Evolutionary conservation across 164 flowering plant species (phyloP), one percentile per base, ranked within the genome.

Genomic region (Vitis amurensis): DNA sequence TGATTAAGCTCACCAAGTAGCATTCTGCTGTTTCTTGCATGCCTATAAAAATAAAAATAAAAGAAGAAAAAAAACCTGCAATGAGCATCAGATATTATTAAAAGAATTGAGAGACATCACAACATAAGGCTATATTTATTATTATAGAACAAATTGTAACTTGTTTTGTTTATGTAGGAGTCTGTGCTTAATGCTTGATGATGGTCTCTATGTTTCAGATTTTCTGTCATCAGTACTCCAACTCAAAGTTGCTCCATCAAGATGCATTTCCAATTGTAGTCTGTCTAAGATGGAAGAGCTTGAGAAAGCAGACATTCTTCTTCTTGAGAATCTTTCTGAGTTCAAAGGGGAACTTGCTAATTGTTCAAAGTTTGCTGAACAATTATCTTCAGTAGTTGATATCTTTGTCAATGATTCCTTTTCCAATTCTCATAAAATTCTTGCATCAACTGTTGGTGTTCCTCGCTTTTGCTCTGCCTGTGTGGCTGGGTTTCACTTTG

Each of bases 341-440:
- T 81, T 75, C 55, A 86, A 77, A 74, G 88, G 79, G 78, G 97
- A 93, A 75, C 71, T 76, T 68, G 86, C 93, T 19, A 91, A 93
- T 77, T 84, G 80, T 79, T 69, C 78, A 61, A 71, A 71, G 44
- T 91, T 93, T 73, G 77, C 97, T 61, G 59, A 81, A 79, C 64
- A 69, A 27, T 70, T 91, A 60, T 78, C 93, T 61, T 81, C 81
- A 61, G 90, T 85, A 70, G 87, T 90, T 68, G 96, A 90, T 81
- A 86, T 93, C 71, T 88, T 94, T 79, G 93, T 94, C 48, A 94
- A 94, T 83, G 98, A 91, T 68, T 78, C 89, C 47, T 87, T 94
- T 73, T 88, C 91, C 55, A 80, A 69, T 52, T 89, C 93, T 71
- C 98, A 90, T 76, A 94, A 85, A 81, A 68, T 87, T 69, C 92